Percentiles rank a stretch among this genome's conserved stretches.
Conservation (phyloP, 2,329 filamentous ascomycete genomes). For the Exophiala lecanii-corni region DNA sequence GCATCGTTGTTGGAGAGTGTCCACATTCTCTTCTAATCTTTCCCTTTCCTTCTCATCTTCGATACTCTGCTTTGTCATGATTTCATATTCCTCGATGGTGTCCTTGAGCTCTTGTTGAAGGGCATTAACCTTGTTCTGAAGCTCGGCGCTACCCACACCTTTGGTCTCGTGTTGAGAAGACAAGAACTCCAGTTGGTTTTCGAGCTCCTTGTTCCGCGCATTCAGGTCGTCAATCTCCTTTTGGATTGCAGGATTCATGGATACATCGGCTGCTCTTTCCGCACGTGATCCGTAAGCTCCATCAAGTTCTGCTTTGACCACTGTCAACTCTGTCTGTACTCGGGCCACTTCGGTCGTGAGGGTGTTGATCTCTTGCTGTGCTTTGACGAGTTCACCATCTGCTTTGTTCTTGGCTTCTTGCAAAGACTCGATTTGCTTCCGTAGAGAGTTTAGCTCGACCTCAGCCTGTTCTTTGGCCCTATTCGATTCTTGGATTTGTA, state of each 20-base stretch:
- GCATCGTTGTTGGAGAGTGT: slow-evolving; percentile 59
- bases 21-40: slow-evolving; percentile 58
- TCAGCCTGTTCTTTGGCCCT: slow-evolving; percentile 18
- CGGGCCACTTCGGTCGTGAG: slow-evolving; percentile 62
- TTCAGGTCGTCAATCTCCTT: slow-evolving; percentile 56
- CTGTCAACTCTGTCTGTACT: slow-evolving; percentile 75
- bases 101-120: slow-evolving; percentile 63
- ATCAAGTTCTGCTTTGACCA: slow-evolving; percentile 85
- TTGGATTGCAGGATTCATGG: slow-evolving; percentile 52
- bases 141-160: slow-evolving; percentile 29
- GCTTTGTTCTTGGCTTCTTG: slow-evolving; percentile 28
- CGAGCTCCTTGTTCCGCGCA: slow-evolving; percentile 43
- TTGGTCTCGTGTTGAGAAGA: slow-evolving; percentile 32
- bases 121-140: slow-evolving; percentile 47
- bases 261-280: slow-evolving; percentile 63
- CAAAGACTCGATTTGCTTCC: slow-evolving; percentile 28
- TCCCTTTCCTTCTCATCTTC: slow-evolving; percentile 69
- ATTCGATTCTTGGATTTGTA: slow-evolving; percentile 12
- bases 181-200: slow-evolving; percentile 44
- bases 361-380: slow-evolving; percentile 47
- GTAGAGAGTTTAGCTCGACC: slow-evolving; percentile 26
- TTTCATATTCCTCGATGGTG: slow-evolving; percentile 66
- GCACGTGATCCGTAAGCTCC: slow-evolving; percentile 81
- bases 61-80: slow-evolving; percentile 64
- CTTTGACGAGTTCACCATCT: slow-evolving; percentile 36